A percentile compares a stretch with the other conserved stretches of the same genome.
These are phyloP conservation scores for Gomphus bonarii DNA, from an alignment of 1,284 basidiomycete species.

Conservation along the genomic window DNA sequence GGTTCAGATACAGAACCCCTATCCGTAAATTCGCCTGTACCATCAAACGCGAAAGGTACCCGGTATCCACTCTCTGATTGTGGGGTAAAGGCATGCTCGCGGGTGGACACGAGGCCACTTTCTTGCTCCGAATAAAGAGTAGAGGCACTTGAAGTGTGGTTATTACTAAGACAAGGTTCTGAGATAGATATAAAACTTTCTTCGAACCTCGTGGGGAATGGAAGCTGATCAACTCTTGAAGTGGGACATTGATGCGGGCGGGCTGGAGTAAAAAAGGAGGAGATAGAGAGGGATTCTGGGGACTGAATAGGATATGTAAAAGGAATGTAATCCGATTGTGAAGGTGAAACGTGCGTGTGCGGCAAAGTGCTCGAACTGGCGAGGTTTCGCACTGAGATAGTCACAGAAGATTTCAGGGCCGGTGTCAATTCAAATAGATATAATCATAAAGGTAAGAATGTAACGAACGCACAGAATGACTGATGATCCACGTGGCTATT, in stretches of 20 bases:
- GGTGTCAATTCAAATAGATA: background rate
- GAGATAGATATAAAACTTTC: background rate
- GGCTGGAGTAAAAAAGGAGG: background rate
- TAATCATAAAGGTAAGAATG: background rate
- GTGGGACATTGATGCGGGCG: background rate
- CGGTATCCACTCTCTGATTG: background rate
- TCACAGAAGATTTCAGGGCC: background rate
- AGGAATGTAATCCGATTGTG: background rate
- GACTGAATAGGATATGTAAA: background rate
- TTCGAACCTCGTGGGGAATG: background rate
- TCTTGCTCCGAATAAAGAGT: background rate
- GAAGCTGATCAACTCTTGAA: background rate
- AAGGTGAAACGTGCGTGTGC: background rate
- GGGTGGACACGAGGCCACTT: background rate
- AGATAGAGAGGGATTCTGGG: background rate
- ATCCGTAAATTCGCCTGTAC: background rate
- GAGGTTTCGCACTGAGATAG: background rate
- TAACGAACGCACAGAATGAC: background rate
- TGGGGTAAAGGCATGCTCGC: background rate
- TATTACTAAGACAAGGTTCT: background rate
- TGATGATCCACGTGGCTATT: background rate
- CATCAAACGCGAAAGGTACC: background rate
- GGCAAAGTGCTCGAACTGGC: background rate
- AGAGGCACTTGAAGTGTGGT: background rate
- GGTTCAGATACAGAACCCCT: background rate